phyloP scores from a whole-genome alignment of 2,329 filamentous ascomycete genomes.

The Cylindrodendrum hubeiense region DNA sequence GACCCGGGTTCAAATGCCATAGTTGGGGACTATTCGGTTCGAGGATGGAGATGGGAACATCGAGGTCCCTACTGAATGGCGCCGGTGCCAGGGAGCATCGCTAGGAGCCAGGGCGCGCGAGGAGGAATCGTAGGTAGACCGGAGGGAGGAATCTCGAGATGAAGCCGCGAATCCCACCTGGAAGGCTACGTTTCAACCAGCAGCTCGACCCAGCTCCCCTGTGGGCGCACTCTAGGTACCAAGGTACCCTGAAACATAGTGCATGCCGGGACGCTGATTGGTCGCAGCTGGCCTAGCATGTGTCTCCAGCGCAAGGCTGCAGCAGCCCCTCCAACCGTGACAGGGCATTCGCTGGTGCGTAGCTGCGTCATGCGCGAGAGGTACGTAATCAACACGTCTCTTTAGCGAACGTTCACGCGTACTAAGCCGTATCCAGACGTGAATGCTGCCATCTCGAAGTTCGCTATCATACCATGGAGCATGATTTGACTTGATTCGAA shows the following conservation, averaged over 20 bases:
- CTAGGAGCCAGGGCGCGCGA: constrained; percentile 22
- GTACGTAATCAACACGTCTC: constrained; percentile 20
- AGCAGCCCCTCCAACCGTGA: constrained; percentile 37
- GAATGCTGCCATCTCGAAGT: not conserved
- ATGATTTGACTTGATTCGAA: not conserved
- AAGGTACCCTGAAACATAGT: constrained; percentile 18
- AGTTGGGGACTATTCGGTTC: constrained; percentile 44
- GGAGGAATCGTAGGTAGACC: constrained; percentile 20
- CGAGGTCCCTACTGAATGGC: constrained; percentile 26
- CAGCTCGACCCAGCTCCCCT: constrained; percentile 28
- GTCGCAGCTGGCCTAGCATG: constrained; percentile 29
- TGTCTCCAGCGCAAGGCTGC: constrained; percentile 43
- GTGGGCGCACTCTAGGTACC: constrained; percentile 30
- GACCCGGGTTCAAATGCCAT: constrained; percentile 75
- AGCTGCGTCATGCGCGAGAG: constrained; percentile 24
- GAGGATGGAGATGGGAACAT: constrained; percentile 38
- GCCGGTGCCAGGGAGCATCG: constrained; percentile 32
- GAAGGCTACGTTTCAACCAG: constrained; percentile 46
- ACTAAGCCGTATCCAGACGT: not conserved
- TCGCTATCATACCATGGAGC: constrained; percentile 4
- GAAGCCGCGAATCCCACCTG: constrained; percentile 36
- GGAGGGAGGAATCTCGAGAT: constrained; percentile 31
- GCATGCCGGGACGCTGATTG: constrained; percentile 35
- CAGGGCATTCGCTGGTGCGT: constrained; percentile 10
- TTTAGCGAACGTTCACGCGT: not conserved